A percentile compares a stretch with the other conserved stretches of the same genome.
These are phyloP conservation scores for Suhomyces kilbournensis DNA, from an alignment of 805 yeast genomes.

Conservation along the genomic window DNA sequence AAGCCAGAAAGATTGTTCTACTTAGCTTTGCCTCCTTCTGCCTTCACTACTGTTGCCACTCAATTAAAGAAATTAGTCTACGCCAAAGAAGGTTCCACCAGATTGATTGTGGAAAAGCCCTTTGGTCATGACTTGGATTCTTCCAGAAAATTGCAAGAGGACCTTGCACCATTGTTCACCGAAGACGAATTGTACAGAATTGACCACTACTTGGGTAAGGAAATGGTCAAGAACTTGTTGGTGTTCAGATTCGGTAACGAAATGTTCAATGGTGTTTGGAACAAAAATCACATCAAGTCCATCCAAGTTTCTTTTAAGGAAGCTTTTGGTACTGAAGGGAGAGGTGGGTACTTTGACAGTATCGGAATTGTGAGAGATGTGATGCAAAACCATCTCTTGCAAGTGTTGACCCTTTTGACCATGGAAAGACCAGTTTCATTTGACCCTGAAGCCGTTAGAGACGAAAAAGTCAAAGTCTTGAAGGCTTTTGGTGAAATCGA, in stretches of 20 bases:
- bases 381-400: conserved; percentile 95
- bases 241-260: conserved; percentile 90
- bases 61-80: conserved; percentile 69
- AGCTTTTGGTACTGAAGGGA: conserved; percentile 98
- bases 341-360: conserved; percentile 96
- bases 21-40: conserved; percentile 93
- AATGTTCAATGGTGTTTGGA: conserved; percentile 87
- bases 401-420: conserved; percentile 84
- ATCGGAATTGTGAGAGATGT: conserved; percentile 97
- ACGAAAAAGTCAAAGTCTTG: conserved; percentile 91
- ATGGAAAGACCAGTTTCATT: conserved; percentile 96
- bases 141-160: conserved; percentile 71
- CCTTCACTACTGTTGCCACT: conserved; percentile 74
- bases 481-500: conserved; percentile 74
- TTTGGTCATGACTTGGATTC: conserved; percentile 89
- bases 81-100: conserved; percentile 60
- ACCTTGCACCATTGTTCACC: conserved; percentile 78
- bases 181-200: conserved; percentile 94
- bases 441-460: conserved; percentile 90
- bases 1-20: conserved; percentile 82
- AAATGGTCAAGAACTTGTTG: conserved; percentile 91
- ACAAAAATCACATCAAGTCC: conserved; percentile 68
- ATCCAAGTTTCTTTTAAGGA: conserved; percentile 94
- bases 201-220: conserved; percentile 97
- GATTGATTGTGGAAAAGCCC: conserved; percentile 94